Base-by-base conservation (phyloP, 2,329 filamentous ascomycete genomes). In the Aureobasidium pullulans region DNA sequence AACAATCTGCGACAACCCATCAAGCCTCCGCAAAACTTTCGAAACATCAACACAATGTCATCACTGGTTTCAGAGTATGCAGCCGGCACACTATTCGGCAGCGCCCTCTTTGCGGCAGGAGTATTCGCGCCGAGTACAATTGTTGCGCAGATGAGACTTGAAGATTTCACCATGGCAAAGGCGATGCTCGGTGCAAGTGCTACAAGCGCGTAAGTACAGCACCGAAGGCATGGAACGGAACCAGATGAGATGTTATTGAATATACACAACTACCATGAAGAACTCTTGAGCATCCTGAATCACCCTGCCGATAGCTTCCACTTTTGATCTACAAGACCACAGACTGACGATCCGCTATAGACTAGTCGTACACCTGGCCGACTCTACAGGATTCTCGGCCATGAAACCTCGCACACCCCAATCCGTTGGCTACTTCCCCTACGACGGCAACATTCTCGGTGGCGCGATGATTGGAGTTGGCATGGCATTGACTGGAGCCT, bases 401-500 rank as follows among this genome's bases (percentile, higher is more conserved):
- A 71, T 81, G 42, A 11, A 71, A 71, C 79, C 81, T 0, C 80
- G 82, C 9, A 70, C 73, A 60, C 78, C 78, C 36, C 80, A 83
- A 1, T 75, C 78, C 6, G 67, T 84, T 29, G 79, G 77, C 56
- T 72, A 84, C 65, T 78, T 84, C 64, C 67, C 71, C 16, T 84
- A 84, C 65, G 84, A 87, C 65, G 85, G 84, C 59, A 88, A 89
- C 68, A 70, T 87, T 48, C 64, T 87, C 63, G 86, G 86, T 59
- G 86, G 85, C 4, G 66, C 76, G 15, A 71, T 87, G 2, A 77
- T 86, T 29, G 85, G 86, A 37, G 69, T 79, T n/a, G 86, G 86
- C 59, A 87, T 88, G 84, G 78, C 82, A 6, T 72, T 87, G 15
- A 81, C 84, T 0, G 84, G 84, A 8, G 81, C 84, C 0, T 88